Base-by-base conservation (phyloP, 2,329 filamentous ascomycete species). In the Pseudovirgaria hyperparasitica region DNA sequence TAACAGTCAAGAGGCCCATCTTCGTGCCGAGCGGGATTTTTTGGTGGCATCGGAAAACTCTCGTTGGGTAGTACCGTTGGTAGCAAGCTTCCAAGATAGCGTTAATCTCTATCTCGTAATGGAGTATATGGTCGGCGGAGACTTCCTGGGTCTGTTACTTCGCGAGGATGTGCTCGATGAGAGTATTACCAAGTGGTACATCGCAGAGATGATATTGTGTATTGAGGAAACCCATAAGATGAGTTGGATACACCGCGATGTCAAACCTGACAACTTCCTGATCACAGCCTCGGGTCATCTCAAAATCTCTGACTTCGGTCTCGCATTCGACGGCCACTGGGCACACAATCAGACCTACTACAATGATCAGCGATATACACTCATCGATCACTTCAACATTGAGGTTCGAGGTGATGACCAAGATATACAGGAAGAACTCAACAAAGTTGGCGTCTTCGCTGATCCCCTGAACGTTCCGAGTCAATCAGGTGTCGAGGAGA, bases 61-160 rank as follows among this genome's bases (percentile, higher is more conserved):
- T 5, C 70, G 69, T 34, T 96, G 86, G 87, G 75, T 93, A 24
- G 82, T 96, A 2, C 82, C 86, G 1, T 61, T 98, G 19, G 69
- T 93, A 26, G 68, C 82, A 26, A 90, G 84, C 45, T 96, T 96
- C 38, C 84, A 96, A 51, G 90, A 96, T 48, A 61, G 70, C 19
- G 67, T 70, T 22, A 82, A 82, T 41, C 64, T 98, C 5, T 96
- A 96, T 43, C 70, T 98, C 5, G 80, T 94, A 27, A 94, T 96
- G 85, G 86, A 96, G 33, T 98, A 92, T 48, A 94, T 94, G 84
- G 78, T 92, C 2, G 90, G 87, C 0, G 87, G 90, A 0, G 87
- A 98, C 49, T 96, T 98, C 39, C 65, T 98, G 1, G 82, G 82
- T 2, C 56, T 94, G 1, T 59, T 98, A 10, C 79, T 94, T 29